A percentile compares a stretch with the other conserved stretches of the same genome.
These are phyloP conservation scores for Trypanosoma theileri DNA, from an alignment of 208 protist genomes.

Conservation along the genomic window DNA sequence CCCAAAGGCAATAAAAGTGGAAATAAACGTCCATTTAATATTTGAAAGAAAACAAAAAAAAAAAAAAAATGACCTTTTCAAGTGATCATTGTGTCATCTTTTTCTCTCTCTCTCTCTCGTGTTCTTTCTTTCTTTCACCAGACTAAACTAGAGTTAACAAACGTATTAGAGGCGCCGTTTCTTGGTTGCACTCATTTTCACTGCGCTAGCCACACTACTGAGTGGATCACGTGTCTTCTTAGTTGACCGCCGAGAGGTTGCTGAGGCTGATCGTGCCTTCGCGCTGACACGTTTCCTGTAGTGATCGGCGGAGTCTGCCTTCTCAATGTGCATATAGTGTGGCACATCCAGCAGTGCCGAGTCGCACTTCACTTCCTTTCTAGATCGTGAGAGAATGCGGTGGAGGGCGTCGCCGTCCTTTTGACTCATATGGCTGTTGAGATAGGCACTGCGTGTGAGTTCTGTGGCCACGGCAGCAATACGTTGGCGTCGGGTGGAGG, in stretches of 20 bases:
- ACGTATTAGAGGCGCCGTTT: constrained; percentile 15
- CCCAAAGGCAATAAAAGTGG: no score
- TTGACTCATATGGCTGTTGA: constrained; percentile 90
- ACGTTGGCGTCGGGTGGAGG: constrained; percentile 76
- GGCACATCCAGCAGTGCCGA: constrained; percentile 90
- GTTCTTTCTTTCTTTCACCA: not conserved
- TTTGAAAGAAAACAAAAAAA: no score
- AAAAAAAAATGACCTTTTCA: no score
- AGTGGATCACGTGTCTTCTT: constrained; percentile 57
- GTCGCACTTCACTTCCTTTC: constrained; percentile 79
- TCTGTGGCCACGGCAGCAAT: constrained; percentile 82
- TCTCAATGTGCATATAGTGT: constrained; percentile 79
- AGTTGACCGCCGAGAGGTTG: constrained; percentile 31
- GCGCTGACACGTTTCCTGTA: constrained; percentile 79
- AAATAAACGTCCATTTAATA: no score
- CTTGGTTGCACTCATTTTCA: constrained; percentile 20
- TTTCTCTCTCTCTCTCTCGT: not conserved
- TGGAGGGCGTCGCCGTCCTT: constrained; percentile 85
- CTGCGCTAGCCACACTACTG: constrained; percentile 56
- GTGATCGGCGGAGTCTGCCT: constrained; percentile 59
- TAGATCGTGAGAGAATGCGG: constrained; percentile 74
- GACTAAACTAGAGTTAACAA: constrained; percentile 16
- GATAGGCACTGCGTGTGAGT: constrained; percentile 86
- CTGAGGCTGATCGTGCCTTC: constrained; percentile 42
- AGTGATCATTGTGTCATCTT: not conserved